phyloP scores from a whole-genome alignment of 768 basidiomycete species.

The Suillus decipiens region DNA sequence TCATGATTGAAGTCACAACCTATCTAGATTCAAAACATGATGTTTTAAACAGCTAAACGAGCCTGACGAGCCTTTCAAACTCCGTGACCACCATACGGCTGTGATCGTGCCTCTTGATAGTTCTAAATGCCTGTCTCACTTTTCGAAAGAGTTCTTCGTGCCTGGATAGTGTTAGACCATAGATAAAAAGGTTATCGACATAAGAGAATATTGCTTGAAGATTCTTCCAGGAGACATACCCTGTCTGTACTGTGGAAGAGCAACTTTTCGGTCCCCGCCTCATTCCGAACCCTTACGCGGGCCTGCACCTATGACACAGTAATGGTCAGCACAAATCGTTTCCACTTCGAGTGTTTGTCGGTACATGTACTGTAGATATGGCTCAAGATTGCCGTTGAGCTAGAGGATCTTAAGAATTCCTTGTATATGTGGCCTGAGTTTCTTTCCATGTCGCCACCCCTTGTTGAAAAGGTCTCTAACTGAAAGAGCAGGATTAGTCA shows the following conservation, averaged over 20 bases:
- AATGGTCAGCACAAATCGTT: constrained; percentile 10
- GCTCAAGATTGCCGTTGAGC: constrained; percentile 42
- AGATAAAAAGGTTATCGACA: constrained; percentile 34
- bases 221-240: constrained; percentile 58
- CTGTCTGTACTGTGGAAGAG: constrained; percentile 72
- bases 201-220: constrained; percentile 43
- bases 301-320: constrained; percentile 23
- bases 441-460: constrained; percentile 60
- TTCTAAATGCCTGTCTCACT: constrained; percentile 28
- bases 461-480: constrained; percentile 52
- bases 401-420: constrained; percentile 54
- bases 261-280: constrained; percentile 52
- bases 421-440: constrained; percentile 48
- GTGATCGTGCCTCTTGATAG: no score
- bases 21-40: no score
- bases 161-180: constrained; percentile 34
- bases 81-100: no score
- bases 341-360: constrained; percentile 25
- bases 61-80: no score
- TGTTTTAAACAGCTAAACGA: no score
- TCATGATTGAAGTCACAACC: no score
- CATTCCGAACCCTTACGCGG: constrained; percentile 26
- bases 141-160: constrained; percentile 55
- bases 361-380: constrained; percentile 51
- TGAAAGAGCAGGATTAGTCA: constrained; percentile 25